Percentiles rank a stretch among this genome's conserved stretches.
These are phyloP conservation scores for Cydonia oblonga DNA, from an alignment of 331 rosid genomes.

Conservation along the genomic window DNA sequence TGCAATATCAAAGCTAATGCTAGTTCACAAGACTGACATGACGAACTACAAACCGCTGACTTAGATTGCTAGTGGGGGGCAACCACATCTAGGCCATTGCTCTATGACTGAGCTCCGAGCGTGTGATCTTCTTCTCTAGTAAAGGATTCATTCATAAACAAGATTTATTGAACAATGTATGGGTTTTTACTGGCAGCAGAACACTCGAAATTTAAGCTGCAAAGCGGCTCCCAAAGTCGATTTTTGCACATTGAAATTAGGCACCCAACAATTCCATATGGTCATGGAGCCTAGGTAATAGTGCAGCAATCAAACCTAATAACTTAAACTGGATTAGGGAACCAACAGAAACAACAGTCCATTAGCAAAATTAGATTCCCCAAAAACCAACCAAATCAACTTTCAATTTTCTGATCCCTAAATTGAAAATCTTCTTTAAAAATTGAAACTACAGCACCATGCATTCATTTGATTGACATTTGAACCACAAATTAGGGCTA, in stretches of 20 bases:
- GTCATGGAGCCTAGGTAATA: conserved; percentile 23
- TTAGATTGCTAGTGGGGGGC: not conserved
- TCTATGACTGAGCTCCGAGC: not conserved
- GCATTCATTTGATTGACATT: not conserved
- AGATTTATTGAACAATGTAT: not conserved
- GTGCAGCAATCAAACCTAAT: conserved; percentile 6
- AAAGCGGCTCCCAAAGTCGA: conserved; percentile 26
- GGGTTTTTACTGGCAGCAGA: conserved; percentile 32
- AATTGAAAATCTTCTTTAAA: not conserved
- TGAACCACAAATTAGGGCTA: not conserved
- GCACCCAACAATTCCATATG: conserved; percentile 12
- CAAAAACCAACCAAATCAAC: not conserved
- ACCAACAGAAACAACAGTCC: not conserved
- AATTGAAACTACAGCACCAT: not conserved
- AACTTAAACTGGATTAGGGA: too few species aligned
- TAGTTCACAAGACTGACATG: not conserved
- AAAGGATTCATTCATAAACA: not conserved
- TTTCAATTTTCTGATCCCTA: not conserved
- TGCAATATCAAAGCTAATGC: not conserved
- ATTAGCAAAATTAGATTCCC: not conserved
- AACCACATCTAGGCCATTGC: not conserved
- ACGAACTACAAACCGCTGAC: too few species aligned
- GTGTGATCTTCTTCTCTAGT: not conserved
- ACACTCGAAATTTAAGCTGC: conserved; percentile 14
- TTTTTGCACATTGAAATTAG: conserved; percentile 14